A percentile compares a stretch with the other conserved stretches of the same genome.
phyloP scores from a whole-genome alignment of 441 rosid species.

The Adansonia grandidieri region DNA sequence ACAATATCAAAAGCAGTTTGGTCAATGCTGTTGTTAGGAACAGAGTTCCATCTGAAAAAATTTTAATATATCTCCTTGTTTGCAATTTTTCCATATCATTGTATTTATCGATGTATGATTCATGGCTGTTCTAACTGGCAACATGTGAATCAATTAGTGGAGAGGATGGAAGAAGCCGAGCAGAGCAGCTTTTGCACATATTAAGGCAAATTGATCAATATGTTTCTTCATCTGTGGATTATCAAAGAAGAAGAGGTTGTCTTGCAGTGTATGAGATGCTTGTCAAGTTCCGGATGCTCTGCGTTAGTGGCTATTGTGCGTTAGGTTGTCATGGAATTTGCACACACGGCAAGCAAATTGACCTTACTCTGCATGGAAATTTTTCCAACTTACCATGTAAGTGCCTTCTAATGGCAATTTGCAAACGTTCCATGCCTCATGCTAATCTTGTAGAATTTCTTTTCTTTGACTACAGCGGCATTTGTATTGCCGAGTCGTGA shows the following conservation, averaged over 20 bases:
- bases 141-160: slow-evolving; percentile 66
- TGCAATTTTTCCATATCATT: not conserved
- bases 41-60: not conserved
- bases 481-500: slow-evolving; percentile 96
- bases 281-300: slow-evolving; percentile 85
- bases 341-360: slow-evolving; percentile 81
- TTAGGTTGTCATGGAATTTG: slow-evolving; percentile 94
- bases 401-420: slow-evolving; percentile 29
- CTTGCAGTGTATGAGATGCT: slow-evolving; percentile 94
- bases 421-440: slow-evolving; percentile 20
- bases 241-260: slow-evolving; percentile 95
- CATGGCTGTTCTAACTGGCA: slow-evolving; percentile 36
- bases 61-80: slow-evolving; percentile 3
- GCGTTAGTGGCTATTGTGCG: slow-evolving; percentile 86
- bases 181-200: slow-evolving; percentile 95
- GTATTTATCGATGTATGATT: not conserved
- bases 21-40: not conserved
- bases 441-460: slow-evolving; percentile 26
- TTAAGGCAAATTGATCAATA: slow-evolving; percentile 88
- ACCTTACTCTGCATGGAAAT: slow-evolving; percentile 71
- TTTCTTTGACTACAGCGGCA: slow-evolving; percentile 63
- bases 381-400: slow-evolving; percentile 90
- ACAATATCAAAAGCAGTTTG: not conserved
- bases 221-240: slow-evolving; percentile 80
- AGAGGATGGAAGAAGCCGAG: slow-evolving; percentile 99